Conservation (phyloP, 2,329 filamentous ascomycete genomes). For the Calonectria naviculata region DNA sequence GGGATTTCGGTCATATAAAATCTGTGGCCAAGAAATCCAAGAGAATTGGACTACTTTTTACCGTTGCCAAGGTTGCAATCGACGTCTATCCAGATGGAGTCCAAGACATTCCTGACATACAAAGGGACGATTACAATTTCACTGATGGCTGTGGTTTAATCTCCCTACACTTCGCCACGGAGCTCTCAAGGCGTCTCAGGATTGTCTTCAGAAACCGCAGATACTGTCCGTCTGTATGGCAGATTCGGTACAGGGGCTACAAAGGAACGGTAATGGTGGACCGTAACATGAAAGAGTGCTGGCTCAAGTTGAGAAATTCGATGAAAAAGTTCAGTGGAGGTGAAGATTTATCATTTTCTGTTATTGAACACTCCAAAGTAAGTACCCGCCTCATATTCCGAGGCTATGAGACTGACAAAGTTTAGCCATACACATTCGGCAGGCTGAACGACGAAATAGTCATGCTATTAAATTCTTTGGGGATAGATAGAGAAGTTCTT, state of each 20-base stretch:
- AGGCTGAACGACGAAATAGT: constrained; percentile 54
- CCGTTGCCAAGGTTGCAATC: not conserved
- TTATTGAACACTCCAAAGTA: constrained; percentile 54
- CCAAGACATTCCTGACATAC: not conserved
- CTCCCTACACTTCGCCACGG: not conserved
- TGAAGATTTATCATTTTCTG: constrained; percentile 48
- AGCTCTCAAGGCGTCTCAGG: not conserved
- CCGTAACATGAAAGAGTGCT: constrained; percentile 35
- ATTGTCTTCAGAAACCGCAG: not conserved
- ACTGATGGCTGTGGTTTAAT: not conserved
- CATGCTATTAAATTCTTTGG: constrained; percentile 45
- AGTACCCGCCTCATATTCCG: not conserved
- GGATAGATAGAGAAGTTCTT: not conserved
- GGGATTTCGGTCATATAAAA: not conserved
- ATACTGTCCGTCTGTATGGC: constrained; percentile 42
- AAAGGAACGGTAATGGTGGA: constrained; percentile 55
- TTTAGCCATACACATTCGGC: constrained; percentile 48
- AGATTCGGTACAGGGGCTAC: constrained; percentile 55
- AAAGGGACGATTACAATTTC: not conserved
- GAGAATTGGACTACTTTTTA: not conserved
- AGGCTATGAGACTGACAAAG: constrained; percentile 33
- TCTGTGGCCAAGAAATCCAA: not conserved
- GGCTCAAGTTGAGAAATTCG: constrained; percentile 45
- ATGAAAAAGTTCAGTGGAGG: constrained; percentile 55
- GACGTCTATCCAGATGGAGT: not conserved